A percentile compares a stretch with the other conserved stretches of the same genome.
Conservation (phyloP, 1,284 basidiomycete species). For the Puccinia coronata region DNA sequence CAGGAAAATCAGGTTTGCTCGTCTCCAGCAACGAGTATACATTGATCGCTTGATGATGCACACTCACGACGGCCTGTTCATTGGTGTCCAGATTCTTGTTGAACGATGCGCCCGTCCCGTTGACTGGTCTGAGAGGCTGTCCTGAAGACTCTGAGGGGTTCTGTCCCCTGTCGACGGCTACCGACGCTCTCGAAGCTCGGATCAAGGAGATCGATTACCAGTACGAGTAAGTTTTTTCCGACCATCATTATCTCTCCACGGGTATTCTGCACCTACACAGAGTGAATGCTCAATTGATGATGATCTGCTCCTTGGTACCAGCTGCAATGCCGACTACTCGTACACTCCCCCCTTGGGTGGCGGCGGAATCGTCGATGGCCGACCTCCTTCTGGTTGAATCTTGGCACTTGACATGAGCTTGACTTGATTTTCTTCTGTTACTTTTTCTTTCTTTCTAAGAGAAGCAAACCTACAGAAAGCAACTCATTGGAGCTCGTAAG, state of each 20-base stretch:
- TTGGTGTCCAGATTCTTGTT: slow-evolving; percentile 30
- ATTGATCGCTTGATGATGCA: neutral
- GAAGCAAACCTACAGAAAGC: too few species aligned
- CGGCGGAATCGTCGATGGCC: slow-evolving; percentile 45
- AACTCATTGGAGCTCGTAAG: too few species aligned
- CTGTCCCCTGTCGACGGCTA: slow-evolving; percentile 29
- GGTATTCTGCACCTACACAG: slow-evolving; percentile 47
- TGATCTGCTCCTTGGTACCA: neutral
- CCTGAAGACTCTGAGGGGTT: slow-evolving; percentile 28
- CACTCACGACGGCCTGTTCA: too few species aligned
- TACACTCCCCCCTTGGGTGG: slow-evolving; percentile 45
- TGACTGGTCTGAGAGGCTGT: slow-evolving; percentile 40
- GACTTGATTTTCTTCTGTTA: neutral
- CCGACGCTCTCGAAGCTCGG: slow-evolving; percentile 20
- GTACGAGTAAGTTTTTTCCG: slow-evolving; percentile 26
- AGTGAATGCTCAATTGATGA: neutral
- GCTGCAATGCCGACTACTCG: slow-evolving; percentile 14
- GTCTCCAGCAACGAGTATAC: too few species aligned
- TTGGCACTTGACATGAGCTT: neutral
- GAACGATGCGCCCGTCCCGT: slow-evolving; percentile 46
- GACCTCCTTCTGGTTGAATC: slow-evolving; percentile 32
- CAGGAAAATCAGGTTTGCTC: slow-evolving; percentile 40
- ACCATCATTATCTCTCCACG: neutral
- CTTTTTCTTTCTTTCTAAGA: neutral
- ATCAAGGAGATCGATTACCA: slow-evolving; percentile 47